These are phyloP conservation scores for Gnomoniopsis sp. DNA, from an alignment of 2,329 filamentous ascomycete genomes.

Conservation along the genomic window DNA sequence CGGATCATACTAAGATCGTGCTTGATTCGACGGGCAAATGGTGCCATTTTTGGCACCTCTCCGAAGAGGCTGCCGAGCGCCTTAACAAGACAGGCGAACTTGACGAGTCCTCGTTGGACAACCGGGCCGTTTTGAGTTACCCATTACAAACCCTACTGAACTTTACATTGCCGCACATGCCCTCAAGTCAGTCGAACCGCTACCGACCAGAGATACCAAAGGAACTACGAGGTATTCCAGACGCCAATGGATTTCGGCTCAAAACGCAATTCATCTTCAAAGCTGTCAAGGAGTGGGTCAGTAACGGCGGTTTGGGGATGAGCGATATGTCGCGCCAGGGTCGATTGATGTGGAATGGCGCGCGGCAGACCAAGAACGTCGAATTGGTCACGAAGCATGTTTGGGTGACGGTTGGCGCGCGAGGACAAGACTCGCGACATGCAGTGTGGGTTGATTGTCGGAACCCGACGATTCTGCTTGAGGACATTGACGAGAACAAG, in stretches of 20 bases:
- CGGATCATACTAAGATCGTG: conserved; percentile 82
- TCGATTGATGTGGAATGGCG: conserved; percentile 57
- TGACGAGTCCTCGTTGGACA: conserved; percentile 65
- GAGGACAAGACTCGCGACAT: conserved; percentile 54
- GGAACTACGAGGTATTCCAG: conserved; percentile 61
- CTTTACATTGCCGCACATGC: conserved; percentile 35
- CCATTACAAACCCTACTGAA: conserved; percentile 72
- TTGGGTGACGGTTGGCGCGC: conserved; percentile 66
- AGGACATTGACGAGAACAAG: conserved; percentile 48
- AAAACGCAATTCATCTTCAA: conserved; percentile 72
- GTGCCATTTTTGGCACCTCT: conserved; percentile 75
- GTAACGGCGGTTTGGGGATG: conserved; percentile 67
- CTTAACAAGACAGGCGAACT: conserved; percentile 65
- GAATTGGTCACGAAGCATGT: conserved; percentile 59
- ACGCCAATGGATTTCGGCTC: conserved; percentile 67
- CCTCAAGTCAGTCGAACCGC: conserved; percentile 41
- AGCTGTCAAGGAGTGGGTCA: conserved; percentile 68
- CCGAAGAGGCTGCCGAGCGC: conserved; percentile 64
- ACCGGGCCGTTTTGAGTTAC: conserved; percentile 68
- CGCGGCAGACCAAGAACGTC: conserved; percentile 51
- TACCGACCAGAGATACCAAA: conserved; percentile 58
- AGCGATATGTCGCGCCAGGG: conserved; percentile 54
- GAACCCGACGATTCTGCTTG: conserved; percentile 49
- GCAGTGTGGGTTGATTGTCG: conserved; percentile 55
- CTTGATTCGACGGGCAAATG: conserved; percentile 70